Conservation (phyloP, 1,284 basidiomycete genomes). For the Boletus sp. region DNA sequence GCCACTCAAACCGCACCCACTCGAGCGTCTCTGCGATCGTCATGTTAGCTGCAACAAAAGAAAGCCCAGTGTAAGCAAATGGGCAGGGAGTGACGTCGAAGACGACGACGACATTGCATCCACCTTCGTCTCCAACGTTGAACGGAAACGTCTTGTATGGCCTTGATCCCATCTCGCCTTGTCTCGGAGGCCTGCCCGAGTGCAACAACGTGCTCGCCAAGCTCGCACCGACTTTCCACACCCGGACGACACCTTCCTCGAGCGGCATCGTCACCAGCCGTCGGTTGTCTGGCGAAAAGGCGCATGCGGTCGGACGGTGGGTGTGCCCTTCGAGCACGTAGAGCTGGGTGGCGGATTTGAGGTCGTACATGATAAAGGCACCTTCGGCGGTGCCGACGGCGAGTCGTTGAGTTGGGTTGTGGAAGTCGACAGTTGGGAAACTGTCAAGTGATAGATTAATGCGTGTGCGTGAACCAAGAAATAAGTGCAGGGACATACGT, state of each 20-base stretch:
- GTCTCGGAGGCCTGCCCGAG: constrained; percentile 90
- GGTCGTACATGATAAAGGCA: constrained; percentile 93
- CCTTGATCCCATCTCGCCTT: constrained; percentile 78
- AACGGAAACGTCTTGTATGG: constrained; percentile 87
- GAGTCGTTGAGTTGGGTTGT: constrained; percentile 82
- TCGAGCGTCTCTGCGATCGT: constrained; percentile 71
- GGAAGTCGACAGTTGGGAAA: constrained; percentile 93
- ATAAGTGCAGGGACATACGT: constrained; percentile 40
- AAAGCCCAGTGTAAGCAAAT: neutral
- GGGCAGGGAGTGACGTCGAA: too few relatives aligned
- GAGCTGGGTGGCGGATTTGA: constrained; percentile 93
- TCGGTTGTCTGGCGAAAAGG: constrained; percentile 92
- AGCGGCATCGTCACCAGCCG: constrained; percentile 88
- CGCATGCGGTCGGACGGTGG: constrained; percentile 76
- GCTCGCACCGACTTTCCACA: constrained; percentile 91
- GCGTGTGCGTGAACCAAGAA: too few relatives aligned
- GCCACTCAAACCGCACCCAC: constrained; percentile 82
- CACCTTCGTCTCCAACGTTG: constrained; percentile 67
- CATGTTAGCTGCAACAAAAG: constrained; percentile 58
- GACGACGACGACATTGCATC: constrained; percentile 20
- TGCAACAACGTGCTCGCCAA: constrained; percentile 83
- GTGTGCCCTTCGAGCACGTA: constrained; percentile 95
- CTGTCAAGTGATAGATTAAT: constrained; percentile 44
- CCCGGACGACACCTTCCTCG: constrained; percentile 79
- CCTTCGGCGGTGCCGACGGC: constrained; percentile 96